Percentiles rank a stretch among this genome's conserved stretches.
Conservation (phyloP, 2,329 filamentous ascomycete species). For the Bretziella fagacearum region DNA sequence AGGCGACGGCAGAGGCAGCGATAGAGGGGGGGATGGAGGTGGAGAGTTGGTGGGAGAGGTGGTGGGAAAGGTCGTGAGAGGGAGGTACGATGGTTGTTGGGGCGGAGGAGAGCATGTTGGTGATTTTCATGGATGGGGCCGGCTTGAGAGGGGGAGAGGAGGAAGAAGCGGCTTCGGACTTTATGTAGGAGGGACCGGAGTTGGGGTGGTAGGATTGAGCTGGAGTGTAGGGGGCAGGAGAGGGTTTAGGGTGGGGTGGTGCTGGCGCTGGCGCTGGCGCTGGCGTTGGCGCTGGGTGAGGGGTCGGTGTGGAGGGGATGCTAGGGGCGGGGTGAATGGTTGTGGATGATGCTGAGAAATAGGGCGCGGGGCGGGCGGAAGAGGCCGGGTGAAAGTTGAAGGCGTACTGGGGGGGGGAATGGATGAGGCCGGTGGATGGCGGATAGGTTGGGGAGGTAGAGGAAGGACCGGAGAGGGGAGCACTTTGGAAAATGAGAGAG, state of each 20-base stretch:
- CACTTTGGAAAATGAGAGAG: no score
- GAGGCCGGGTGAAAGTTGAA: background rate
- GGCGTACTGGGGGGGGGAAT: background rate
- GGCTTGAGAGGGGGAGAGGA: conserved; percentile 1
- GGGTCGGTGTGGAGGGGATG: no score
- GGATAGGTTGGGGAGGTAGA: no score
- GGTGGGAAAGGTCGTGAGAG: background rate
- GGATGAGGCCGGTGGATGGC: no score
- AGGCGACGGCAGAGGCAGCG: no score
- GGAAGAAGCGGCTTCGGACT: no score
- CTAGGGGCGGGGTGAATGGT: no score
- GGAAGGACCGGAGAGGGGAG: no score
- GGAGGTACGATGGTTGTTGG: background rate
- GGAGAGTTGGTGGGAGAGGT: background rate
- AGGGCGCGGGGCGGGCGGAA: background rate
- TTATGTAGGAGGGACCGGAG: no score
- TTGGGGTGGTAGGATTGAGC: conserved; percentile 5
- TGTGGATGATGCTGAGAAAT: no score
- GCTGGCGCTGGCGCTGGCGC: background rate
- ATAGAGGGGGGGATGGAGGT: background rate
- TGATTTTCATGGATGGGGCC: conserved; percentile 15
- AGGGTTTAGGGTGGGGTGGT: background rate
- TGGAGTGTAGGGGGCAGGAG: conserved; percentile 1
- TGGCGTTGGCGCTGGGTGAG: background rate
- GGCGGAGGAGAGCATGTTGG: conserved; percentile 15